Evolutionary conservation across 2,329 filamentous ascomycete species (phyloP).

Genomic region (Trichoderma aggressivum): DNA sequence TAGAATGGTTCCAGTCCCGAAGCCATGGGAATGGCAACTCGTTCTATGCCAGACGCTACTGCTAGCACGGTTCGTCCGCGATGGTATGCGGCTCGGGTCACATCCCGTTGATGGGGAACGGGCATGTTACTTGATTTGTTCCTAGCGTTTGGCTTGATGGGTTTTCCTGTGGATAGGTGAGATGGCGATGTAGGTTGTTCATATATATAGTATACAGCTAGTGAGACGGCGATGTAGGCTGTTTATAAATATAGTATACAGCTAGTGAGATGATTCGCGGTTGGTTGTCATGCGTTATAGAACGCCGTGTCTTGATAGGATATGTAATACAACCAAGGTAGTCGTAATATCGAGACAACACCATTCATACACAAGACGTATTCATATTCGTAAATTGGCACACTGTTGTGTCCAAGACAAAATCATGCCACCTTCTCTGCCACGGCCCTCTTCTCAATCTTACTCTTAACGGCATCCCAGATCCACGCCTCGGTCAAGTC

Average conservation of each 20-base stretch:
- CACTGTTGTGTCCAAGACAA: not conserved
- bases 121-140: conserved; percentile 10
- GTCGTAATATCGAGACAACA: not conserved
- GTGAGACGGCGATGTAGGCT: not conserved
- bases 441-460: conserved; percentile 27
- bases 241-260: not conserved
- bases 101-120: conserved; percentile 9
- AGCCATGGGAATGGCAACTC: not conserved
- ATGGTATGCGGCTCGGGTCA: not conserved
- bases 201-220: not conserved
- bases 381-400: no score
- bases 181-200: not conserved
- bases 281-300: not conserved
- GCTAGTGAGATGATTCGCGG: not conserved
- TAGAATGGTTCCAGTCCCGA: not conserved
- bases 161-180: not conserved
- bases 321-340: not conserved
- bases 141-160: conserved; percentile 9
- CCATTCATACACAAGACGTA: not conserved
- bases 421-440: not conserved
- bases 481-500: conserved; percentile 39
- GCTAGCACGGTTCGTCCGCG: not conserved
- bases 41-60: not conserved
- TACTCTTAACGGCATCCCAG: conserved; percentile 39
- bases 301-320: not conserved